Evolutionary conservation across 495 filamentous ascomycete genomes (phyloP).

Genomic region (Penicillium samsonianum): DNA sequence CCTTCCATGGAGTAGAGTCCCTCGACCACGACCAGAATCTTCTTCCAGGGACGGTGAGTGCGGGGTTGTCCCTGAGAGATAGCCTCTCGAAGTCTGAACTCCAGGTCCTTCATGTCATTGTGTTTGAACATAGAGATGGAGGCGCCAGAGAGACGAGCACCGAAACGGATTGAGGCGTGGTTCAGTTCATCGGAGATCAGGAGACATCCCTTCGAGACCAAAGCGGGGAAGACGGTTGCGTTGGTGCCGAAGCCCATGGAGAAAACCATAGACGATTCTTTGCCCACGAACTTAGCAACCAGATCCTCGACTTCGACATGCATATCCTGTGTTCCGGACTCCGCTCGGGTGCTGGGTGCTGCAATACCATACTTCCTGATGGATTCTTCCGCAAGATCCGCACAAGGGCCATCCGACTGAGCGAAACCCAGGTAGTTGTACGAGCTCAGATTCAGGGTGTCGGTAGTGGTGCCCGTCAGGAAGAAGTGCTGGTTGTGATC

Average conservation of each 20-base stretch:
- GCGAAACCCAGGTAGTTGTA: conserved; percentile 99
- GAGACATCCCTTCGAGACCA: conserved; percentile 88
- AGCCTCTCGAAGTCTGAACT: conserved; percentile 78
- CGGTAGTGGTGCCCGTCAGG: conserved; percentile 85
- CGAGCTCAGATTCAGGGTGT: conserved; percentile 96
- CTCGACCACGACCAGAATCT: conserved; percentile 95
- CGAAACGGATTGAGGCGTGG: conserved; percentile 94
- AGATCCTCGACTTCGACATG: conserved; percentile 85
- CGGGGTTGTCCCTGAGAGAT: conserved; percentile 96
- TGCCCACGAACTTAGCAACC: conserved; percentile 88
- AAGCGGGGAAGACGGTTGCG: conserved; percentile 81
- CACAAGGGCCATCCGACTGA: conserved; percentile 95
- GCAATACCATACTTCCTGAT: conserved; percentile 83
- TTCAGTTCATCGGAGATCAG: conserved; percentile 97
- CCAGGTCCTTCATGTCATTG: conserved; percentile 89
- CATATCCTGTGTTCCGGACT: conserved; percentile 85
- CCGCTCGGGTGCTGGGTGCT: conserved; percentile 74
- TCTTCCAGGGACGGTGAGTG: conserved; percentile 97
- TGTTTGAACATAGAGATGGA: conserved; percentile 96
- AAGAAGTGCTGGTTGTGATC: conserved; percentile 88
- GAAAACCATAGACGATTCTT: conserved; percentile 92
- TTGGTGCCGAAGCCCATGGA: conserved; percentile 99
- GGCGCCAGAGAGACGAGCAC: conserved; percentile 88
- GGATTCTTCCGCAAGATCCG: conserved; percentile 84
- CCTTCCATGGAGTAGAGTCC: conserved; percentile 99